Evolutionary conservation across 371 early-diverging fungal genomes (phyloP), one percentile per base, ranked within the genome.

Genomic region (Mortierella sp.): DNA sequence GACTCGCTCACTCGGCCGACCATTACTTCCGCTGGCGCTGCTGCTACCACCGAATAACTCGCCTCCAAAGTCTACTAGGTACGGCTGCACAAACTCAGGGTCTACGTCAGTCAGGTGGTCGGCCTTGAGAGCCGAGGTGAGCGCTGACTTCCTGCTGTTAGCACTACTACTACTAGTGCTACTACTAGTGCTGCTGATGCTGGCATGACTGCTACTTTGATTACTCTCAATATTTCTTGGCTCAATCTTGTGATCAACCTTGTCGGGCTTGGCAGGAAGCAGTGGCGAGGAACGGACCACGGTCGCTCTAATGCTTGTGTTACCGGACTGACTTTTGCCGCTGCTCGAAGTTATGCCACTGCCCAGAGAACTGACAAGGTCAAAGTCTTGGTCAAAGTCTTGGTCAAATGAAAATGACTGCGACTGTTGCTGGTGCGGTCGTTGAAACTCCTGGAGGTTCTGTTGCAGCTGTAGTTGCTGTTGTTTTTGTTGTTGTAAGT

Each of bases 311-410:
- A n/a, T 32, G 59, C 62, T 66, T 72, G 73, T 65, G 66, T 40
- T 40, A 66, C 66, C 62, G 39, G 30, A 20, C 22, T 61, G 62
- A 72, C 62, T 54, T 40, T 40, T 64, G 60, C 47, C 47, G 10
- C 11, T 43, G 26, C 37, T 28, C 28, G 35, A 18, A 18, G 60
- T 32, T 22, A 70, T 45, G 16, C 47, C 70, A 39, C 26, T 26
- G 32, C 69, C 65, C 57, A 75, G 54, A 39, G 65, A 47, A 4
- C 61, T 64, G 11, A 28, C 39, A 39, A 75, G 37, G 63, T 65
- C 70, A 49, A 70, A 70, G 14, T 75, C 76, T 1, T 66, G 37
- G 63, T 65, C 70, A 49, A 70, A 70, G 14, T 75, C 76, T 1
- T 66, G 0, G 51, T 69, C 39, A 40, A 75, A 70, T 3, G 63